These are phyloP conservation scores for Ogataea dorogensis DNA, from an alignment of 805 yeast species.

Conservation along the genomic window DNA sequence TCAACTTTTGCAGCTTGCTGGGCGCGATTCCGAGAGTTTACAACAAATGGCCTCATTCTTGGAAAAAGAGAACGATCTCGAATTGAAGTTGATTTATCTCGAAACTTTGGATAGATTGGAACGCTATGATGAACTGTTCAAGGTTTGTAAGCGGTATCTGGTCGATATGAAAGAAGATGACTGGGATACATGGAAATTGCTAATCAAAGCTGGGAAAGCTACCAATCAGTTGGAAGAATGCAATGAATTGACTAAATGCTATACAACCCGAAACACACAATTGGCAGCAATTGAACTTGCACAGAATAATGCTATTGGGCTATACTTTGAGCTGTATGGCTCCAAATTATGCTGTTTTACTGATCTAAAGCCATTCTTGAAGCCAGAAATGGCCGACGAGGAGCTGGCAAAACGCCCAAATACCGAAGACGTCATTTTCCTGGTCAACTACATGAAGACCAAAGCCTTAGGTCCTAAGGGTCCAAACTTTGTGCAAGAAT, in stretches of 20 bases:
- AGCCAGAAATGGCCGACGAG: constrained; percentile 3
- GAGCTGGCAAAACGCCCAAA: constrained; percentile 14
- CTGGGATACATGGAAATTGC: constrained; percentile 68
- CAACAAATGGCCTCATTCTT: constrained; percentile 33
- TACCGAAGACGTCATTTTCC: constrained; percentile 19
- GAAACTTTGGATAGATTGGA: constrained; percentile 43
- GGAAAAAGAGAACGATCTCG: constrained; percentile 51
- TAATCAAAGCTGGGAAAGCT: constrained; percentile 45
- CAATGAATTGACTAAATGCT: constrained; percentile 28
- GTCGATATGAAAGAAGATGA: constrained; percentile 60
- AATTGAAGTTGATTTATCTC: constrained; percentile 54
- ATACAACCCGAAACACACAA: constrained; percentile 52
- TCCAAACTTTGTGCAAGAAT: constrained; percentile 29
- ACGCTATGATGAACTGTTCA: constrained; percentile 44
- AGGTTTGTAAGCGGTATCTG: constrained; percentile 42
- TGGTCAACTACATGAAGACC: constrained; percentile 45
- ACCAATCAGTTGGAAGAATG: constrained; percentile 37
- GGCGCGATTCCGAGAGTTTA: constrained; percentile 37
- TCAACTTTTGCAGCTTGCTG: constrained; percentile 42
- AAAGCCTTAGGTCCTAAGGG: constrained; percentile 28
- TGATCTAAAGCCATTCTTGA: constrained; percentile 48
- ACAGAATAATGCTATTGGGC: constrained; percentile 21
- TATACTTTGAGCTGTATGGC: constrained; percentile 48
- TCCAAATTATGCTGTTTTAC: constrained; percentile 62
- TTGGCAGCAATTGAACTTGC: constrained; percentile 52